Percentiles rank a stretch among this genome's conserved stretches.
Conservation (phyloP, 1,284 basidiomycete species). For the Sphagnurus paluster region DNA sequence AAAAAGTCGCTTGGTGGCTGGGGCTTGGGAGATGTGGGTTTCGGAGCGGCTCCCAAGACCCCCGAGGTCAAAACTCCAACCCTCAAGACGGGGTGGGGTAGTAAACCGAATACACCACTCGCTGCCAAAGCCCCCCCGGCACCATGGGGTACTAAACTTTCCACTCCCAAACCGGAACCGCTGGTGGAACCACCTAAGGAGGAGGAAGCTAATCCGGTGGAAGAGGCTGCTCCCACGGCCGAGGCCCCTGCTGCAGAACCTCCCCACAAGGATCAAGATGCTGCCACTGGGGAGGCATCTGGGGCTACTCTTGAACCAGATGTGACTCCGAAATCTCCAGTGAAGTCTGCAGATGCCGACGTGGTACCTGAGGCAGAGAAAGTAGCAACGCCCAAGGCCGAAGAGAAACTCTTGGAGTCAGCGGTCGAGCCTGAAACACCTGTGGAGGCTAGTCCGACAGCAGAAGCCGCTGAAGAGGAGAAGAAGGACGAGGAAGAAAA, state of each 20-base stretch:
- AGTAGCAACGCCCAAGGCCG: slow-evolving; percentile 5
- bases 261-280: not conserved
- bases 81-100: slow-evolving; percentile 12
- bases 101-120: slow-evolving; percentile 12
- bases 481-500: slow-evolving; percentile 19
- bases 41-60: slow-evolving; percentile 9
- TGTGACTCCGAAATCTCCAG: slow-evolving; percentile 1
- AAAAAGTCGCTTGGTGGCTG: slow-evolving; percentile 13
- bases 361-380: slow-evolving; percentile 2
- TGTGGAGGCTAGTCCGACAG: slow-evolving; percentile 9
- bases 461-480: slow-evolving; percentile 14
- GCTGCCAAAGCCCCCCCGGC: slow-evolving; percentile 11
- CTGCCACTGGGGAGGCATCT: not conserved
- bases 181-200: too few species aligned
- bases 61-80: slow-evolving; percentile 7
- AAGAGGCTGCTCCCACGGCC: slow-evolving; percentile 1
- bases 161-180: slow-evolving; percentile 9
- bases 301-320: slow-evolving; percentile 4
- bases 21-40: slow-evolving; percentile 10
- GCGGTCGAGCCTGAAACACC: slow-evolving; percentile 13
- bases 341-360: slow-evolving; percentile 2
- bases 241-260: not conserved
- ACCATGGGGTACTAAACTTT: slow-evolving; percentile 14
- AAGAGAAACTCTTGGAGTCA: slow-evolving; percentile 3
- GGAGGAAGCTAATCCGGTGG: slow-evolving; percentile 2